Base-by-base conservation (phyloP, 2,329 filamentous ascomycete species). In the Penicillium sp. region DNA sequence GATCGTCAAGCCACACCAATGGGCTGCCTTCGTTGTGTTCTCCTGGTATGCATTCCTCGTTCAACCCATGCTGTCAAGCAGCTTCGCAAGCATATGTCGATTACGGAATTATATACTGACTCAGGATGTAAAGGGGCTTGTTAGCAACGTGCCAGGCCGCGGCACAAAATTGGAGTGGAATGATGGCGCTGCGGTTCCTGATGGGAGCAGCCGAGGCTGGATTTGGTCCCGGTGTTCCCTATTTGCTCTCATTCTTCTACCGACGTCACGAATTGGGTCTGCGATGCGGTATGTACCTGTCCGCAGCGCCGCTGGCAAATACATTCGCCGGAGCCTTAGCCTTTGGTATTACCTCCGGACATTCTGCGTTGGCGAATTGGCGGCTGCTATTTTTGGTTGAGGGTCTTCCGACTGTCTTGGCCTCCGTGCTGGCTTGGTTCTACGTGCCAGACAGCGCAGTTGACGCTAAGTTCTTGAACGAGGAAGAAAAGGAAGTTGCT, bases 281-380 rank as follows among this genome's bases (percentile, higher is more conserved):
- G 25, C 71, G 80, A 3, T 76, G 76, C 43, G 80, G 80, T 2
- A 62, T 83, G 18, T 84, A 82, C 54, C 57, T 77, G 11, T 72
- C 74, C 16, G 72, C 73, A 0, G 82, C 83, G 0, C 83, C 84
- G 1, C 77, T 95, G 3, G 89, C 89, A 1, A 93, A 88, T 35
- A 85, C 84, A 1, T 91, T 95, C 64, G 88, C 89, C 0, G 84
- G 84, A 2, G 83, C 81, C 3, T 71, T 86, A 5, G 83, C 82
- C 1, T 86, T 82, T 50, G 81, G 77, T 4, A 85, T 88, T 62
- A 82, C 82, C 8, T 79, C 80, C 25, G 80, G 82, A 11, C 74
- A 78, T 58, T 72, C 75, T 2, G 64, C 72, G 13, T 66, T 88
- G 36, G 76, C 80, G 2, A 80, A 77, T 49, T 89, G 86, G 87